Evolutionary conservation across 371 early-diverging fungal species (phyloP).

Genomic region (Zychaea mexicana): DNA sequence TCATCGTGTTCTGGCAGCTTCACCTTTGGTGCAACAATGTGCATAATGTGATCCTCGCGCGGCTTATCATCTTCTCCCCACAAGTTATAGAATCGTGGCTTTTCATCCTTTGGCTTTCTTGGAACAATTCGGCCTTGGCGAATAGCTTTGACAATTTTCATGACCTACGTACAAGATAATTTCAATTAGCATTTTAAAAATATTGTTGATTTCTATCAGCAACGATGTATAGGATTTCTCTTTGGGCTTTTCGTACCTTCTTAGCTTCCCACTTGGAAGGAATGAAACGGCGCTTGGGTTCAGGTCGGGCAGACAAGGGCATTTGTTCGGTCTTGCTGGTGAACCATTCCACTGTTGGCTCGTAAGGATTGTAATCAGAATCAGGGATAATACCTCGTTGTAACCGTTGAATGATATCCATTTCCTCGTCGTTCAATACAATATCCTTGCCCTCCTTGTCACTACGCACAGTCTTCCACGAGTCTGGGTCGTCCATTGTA

Average conservation of each 20-base stretch:
- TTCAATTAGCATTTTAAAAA: neutral
- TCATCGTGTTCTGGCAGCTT: constrained; percentile 89
- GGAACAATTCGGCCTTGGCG: constrained; percentile 83
- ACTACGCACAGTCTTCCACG: constrained; percentile 88
- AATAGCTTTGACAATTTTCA: constrained; percentile 96
- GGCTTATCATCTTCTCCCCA: constrained; percentile 78
- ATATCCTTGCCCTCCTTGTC: constrained; percentile 79
- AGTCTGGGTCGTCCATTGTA: constrained; percentile 91
- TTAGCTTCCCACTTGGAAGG: constrained; percentile 95
- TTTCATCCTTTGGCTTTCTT: constrained; percentile 61
- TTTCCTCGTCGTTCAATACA: constrained; percentile 82
- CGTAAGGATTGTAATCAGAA: constrained; percentile 85
- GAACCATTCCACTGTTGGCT: constrained; percentile 93
- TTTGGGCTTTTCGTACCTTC: constrained; percentile 56
- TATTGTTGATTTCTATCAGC: neutral
- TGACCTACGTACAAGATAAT: constrained; percentile 47
- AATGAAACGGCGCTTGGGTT: constrained; percentile 95
- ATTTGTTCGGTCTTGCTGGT: constrained; percentile 76
- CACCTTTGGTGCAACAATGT: constrained; percentile 92
- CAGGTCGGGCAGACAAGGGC: constrained; percentile 84
- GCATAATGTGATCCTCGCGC: constrained; percentile 70
- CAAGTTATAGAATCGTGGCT: constrained; percentile 81
- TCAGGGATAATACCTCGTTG: constrained; percentile 85
- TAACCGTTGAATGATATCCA: constrained; percentile 89
- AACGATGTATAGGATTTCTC: neutral